phyloP scores from a whole-genome alignment of 495 filamentous ascomycete species.

The Neurospora hispaniola region DNA sequence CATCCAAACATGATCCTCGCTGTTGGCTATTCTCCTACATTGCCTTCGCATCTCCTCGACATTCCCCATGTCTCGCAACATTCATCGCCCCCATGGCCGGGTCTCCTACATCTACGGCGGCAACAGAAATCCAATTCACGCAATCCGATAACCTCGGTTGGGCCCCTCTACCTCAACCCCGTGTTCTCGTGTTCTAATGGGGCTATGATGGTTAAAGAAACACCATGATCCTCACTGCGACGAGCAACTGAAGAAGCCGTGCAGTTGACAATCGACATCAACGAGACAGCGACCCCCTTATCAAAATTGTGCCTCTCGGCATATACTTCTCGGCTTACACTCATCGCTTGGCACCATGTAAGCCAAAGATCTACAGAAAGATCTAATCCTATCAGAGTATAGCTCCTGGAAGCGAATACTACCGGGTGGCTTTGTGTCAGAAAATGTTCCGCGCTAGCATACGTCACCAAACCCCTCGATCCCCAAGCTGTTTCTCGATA shows the following conservation, averaged over 20 bases:
- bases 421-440: not conserved
- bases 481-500: not conserved
- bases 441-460: not conserved
- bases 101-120: not conserved
- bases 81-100: not conserved
- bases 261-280: not conserved
- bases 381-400: not conserved
- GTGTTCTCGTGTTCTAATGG: not conserved
- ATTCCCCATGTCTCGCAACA: not conserved
- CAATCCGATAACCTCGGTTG: not conserved
- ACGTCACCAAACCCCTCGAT: not conserved
- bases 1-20: not conserved
- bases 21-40: not conserved
- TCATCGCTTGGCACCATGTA: not conserved
- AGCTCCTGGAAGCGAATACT: not conserved
- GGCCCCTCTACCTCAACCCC: not conserved
- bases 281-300: not conserved
- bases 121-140: not conserved
- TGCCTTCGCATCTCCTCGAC: not conserved
- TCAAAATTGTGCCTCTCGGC: not conserved
- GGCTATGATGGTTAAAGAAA: not conserved
- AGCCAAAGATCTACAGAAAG: not conserved
- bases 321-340: not conserved
- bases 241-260: not conserved
- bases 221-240: not conserved